A percentile compares a stretch with the other conserved stretches of the same genome.
phyloP scores from a whole-genome alignment of 2,329 filamentous ascomycete species.

The Furcasterigmium sp. region DNA sequence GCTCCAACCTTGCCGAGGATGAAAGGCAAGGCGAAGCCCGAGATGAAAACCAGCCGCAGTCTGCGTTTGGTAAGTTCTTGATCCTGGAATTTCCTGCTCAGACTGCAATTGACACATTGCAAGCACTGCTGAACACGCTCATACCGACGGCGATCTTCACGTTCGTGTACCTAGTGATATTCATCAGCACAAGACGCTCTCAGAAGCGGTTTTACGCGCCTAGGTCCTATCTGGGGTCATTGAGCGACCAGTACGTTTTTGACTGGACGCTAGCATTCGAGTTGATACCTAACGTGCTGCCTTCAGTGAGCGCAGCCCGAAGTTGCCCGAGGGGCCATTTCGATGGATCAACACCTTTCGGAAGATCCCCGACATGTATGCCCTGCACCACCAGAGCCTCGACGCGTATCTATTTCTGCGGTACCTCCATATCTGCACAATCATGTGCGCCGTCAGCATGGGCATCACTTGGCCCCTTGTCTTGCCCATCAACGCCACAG shows the following conservation, averaged over 20 bases:
- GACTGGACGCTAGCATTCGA: no score
- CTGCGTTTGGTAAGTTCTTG: no score
- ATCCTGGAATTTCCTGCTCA: background rate
- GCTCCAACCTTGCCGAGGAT: no score
- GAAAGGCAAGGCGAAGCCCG: no score
- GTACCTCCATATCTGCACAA: constrained; percentile 70
- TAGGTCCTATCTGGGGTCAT: constrained; percentile 41
- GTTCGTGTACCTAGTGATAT: constrained; percentile 34
- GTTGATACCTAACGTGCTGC: constrained; percentile 18
- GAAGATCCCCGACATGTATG: constrained; percentile 64
- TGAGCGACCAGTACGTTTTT: constrained; percentile 31
- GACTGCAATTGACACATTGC: background rate
- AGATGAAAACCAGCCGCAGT: no score
- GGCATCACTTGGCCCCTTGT: constrained; percentile 85
- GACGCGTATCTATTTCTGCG: constrained; percentile 83
- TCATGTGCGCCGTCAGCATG: constrained; percentile 78
- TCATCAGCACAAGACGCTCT: constrained; percentile 38
- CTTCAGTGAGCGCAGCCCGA: constrained; percentile 49
- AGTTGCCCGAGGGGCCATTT: constrained; percentile 49
- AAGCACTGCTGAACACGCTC: constrained; percentile 42
- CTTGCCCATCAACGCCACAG: constrained; percentile 81
- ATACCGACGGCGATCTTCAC: constrained; percentile 44
- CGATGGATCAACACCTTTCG: constrained; percentile 60
- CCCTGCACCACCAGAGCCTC: constrained; percentile 78
- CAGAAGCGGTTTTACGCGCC: constrained; percentile 44